Evolutionary conservation across 78 protist genomes (phyloP).

Genomic region (Chrysochromulina parva): DNA sequence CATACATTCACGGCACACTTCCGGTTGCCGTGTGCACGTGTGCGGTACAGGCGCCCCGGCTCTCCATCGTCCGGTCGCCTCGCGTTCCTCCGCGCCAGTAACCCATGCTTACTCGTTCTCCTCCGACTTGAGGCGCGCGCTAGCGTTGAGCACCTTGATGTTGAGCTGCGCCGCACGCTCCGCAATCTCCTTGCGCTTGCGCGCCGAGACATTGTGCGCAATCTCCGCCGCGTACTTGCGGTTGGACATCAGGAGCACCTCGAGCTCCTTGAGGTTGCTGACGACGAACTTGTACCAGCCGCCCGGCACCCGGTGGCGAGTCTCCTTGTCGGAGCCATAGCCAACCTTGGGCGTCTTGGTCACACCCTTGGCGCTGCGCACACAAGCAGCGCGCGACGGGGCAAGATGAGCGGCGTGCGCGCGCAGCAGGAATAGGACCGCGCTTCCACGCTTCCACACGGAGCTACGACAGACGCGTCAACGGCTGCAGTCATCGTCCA

Average conservation of each 20-base stretch:
- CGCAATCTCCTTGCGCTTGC: conserved; percentile 86
- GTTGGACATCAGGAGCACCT: conserved; percentile 96
- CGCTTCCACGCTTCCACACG: too few species aligned
- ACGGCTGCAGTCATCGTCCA: too few species aligned
- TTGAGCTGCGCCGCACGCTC: conserved; percentile 93
- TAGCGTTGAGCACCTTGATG: conserved; percentile 92
- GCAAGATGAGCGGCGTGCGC: too few species aligned
- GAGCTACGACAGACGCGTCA: too few species aligned
- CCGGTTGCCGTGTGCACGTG: too few species aligned
- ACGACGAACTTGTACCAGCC: conserved; percentile 92
- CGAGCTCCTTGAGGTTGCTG: conserved; percentile 77
- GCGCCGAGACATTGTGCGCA: conserved; percentile 86
- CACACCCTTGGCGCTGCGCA: conserved; percentile 79
- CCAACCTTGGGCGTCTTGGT: conserved; percentile 86
- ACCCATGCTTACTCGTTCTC: conserved; percentile 63
- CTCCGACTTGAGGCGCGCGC: conserved; percentile 85
- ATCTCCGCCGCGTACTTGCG: conserved; percentile 94
- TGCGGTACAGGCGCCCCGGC: too few species aligned
- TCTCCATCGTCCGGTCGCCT: too few species aligned
- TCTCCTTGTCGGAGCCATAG: conserved; percentile 86
- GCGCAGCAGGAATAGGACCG: too few species aligned
- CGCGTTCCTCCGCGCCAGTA: too few species aligned
- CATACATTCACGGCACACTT: too few species aligned
- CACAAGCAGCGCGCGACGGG: too few species aligned
- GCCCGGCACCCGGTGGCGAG: conserved; percentile 78